A percentile compares a stretch with the other conserved stretches of the same genome.
Evolutionary conservation across 768 basidiomycete genomes (phyloP).

Genomic region (Coprinopsis sp.): DNA sequence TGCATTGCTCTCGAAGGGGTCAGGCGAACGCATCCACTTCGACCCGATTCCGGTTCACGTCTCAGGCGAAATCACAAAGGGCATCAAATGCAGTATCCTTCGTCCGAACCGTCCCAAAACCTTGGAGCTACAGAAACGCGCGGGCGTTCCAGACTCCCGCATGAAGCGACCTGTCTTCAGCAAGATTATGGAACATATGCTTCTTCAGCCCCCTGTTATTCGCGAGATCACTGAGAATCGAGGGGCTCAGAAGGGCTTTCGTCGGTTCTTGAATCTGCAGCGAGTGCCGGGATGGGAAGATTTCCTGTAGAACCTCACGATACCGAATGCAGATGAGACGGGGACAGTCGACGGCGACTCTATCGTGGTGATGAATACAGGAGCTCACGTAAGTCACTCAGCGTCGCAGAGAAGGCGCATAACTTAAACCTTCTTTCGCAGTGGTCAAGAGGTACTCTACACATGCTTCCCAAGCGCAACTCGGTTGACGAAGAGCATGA

Average conservation of each 20-base stretch:
- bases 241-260: constrained; percentile 11
- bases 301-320: constrained; percentile 10
- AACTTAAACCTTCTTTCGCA: no score
- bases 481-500: no score
- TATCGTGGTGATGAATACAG: constrained; percentile 13
- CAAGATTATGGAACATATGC: constrained; percentile 15
- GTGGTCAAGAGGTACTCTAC: no score
- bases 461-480: no score
- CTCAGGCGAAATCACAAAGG: no score
- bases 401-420: no score
- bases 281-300: constrained; percentile 15
- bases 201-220: constrained; percentile 12
- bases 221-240: constrained; percentile 7
- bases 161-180: constrained; percentile 11
- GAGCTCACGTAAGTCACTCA: constrained; percentile 13
- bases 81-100: no score
- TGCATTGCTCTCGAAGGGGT: no score
- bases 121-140: constrained; percentile 9
- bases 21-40: no score
- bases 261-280: constrained; percentile 11
- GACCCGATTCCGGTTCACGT: no score
- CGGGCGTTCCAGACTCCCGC: constrained; percentile 14
- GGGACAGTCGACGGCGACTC: constrained; percentile 11
- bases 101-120: constrained; percentile 10
- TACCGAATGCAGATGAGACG: constrained; percentile 8